Evolutionary conservation across 1,284 basidiomycete species (phyloP), one percentile per base, ranked within the genome.

Genomic region (Ganoderma lucidum): DNA sequence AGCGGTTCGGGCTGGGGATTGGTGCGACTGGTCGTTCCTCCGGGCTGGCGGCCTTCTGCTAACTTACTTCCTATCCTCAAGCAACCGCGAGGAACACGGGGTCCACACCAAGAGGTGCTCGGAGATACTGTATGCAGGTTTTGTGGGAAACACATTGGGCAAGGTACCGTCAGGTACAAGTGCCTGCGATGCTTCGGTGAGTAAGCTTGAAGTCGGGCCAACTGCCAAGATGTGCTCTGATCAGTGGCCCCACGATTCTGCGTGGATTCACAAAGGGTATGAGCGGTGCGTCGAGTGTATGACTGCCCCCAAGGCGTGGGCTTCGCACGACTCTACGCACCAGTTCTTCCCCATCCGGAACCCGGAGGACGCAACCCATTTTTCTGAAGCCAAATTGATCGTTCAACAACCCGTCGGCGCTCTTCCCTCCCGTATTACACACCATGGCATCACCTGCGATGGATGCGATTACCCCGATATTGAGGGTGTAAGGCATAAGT

Each of bases 231-330:
- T 59, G 15, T 14, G 17, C 12, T 60, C 2, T 44, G 2, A 12
- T 23, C 5, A 39, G 5, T 6, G 39, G 14, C n/a, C 37, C 1
- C 15, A 23, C 39, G 44, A 37, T 10, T 10, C 2, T 23, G 3
- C 19, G 9, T 14, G 17, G 10, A n/a, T 55, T 17, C 14, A 5
- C 32, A n/a, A 35, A 75, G 74, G 71, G 77, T 93, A 88, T 75
- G 93, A 94, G 78, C 81, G 93, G 48, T 94, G 93, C 78, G 83
- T 86, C 0, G 10, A 73, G 1, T 94, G 92, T 77, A 82, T 89
- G 68, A 73, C 73, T 2, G 62, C 73, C 14, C 72, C 73, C 1
- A 67, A 56, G 30, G 72, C 67, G 23, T 72, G 75, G 58, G 53
- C 44, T 1, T 37, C 42, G 6, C 77, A 78, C 65, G 48, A 69